phyloP scores from a whole-genome alignment of 208 protist genomes.

The Wallacemonas sp. region DNA sequence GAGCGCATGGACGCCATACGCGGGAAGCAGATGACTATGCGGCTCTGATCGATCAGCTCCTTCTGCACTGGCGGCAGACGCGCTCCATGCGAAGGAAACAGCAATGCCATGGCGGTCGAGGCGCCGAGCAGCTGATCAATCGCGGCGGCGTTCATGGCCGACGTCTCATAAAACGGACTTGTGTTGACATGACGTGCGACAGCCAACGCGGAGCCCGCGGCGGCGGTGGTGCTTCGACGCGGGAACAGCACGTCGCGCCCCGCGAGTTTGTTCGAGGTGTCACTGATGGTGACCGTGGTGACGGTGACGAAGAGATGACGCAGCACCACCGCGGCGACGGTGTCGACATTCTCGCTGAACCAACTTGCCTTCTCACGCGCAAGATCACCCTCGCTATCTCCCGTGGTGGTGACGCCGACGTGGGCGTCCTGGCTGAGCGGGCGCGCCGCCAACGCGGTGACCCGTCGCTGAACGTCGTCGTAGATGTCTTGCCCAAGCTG shows the following conservation, averaged over 20 bases:
- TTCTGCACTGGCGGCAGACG: constrained; percentile 3
- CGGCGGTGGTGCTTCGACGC: constrained; percentile 21
- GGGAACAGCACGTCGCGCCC: constrained; percentile 73
- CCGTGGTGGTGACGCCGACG: too few species aligned
- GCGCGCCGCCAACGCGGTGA: not conserved
- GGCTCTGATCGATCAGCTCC: constrained; percentile 19
- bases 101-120: not conserved
- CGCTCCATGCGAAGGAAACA: not conserved
- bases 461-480: constrained; percentile 16
- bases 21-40: constrained; percentile 20
- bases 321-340: not conserved
- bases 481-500: constrained; percentile 50
- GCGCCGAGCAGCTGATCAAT: constrained; percentile 4
- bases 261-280: constrained; percentile 48
- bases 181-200: not conserved
- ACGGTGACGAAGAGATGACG: not conserved
- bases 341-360: not conserved
- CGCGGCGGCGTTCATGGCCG: not conserved
- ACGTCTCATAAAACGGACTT: not conserved
- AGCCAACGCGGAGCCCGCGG: not conserved
- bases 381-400: not conserved
- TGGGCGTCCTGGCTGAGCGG: not conserved
- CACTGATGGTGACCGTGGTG: constrained; percentile 57
- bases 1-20: not conserved
- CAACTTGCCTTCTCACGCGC: not conserved